Evolutionary conservation across 495 filamentous ascomycete species (phyloP).

Genomic region (Bombardia bombarda): DNA sequence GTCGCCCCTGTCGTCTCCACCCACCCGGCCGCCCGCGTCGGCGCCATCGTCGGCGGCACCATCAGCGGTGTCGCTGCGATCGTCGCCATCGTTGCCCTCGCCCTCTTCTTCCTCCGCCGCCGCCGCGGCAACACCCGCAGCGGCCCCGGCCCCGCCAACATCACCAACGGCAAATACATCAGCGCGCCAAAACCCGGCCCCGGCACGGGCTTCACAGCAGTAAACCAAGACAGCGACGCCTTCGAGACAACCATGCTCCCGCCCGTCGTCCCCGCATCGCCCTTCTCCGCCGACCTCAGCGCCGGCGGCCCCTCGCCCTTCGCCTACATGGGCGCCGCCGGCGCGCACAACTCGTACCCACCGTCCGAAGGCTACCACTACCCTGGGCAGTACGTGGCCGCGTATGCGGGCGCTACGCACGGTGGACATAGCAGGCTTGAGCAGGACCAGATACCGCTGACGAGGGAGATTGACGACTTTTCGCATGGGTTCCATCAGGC

Average conservation of each 20-base stretch:
- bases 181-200: slow-evolving; percentile 16
- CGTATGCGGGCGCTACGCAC: slow-evolving; percentile 9
- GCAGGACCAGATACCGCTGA: slow-evolving; percentile 23
- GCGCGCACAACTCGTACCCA: slow-evolving; percentile 15
- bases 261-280: slow-evolving; percentile 2
- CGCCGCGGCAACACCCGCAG: slow-evolving; percentile 26
- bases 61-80: slow-evolving; percentile 31
- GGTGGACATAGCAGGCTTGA: slow-evolving; percentile 11
- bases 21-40: slow-evolving; percentile 18
- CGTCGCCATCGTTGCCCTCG: slow-evolving; percentile 19
- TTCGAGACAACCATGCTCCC: slow-evolving; percentile 20
- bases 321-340: slow-evolving; percentile 9
- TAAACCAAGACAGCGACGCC: slow-evolving; percentile 18
- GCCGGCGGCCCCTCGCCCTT: slow-evolving; percentile 14
- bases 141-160: slow-evolving; percentile 20
- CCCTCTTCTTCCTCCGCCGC: slow-evolving; percentile 24
- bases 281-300: slow-evolving; percentile 14
- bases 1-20: slow-evolving; percentile 3
- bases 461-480: slow-evolving; percentile 35
- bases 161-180: slow-evolving; percentile 23
- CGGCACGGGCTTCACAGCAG: slow-evolving; percentile 16
- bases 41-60: slow-evolving; percentile 38
- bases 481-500: slow-evolving; percentile 27
- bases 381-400: slow-evolving; percentile 13
- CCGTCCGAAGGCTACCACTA: slow-evolving; percentile 11